A percentile compares a stretch with the other conserved stretches of the same genome.
phyloP scores from a whole-genome alignment of 2,329 filamentous ascomycete species.

The Epichloe amarillans region DNA sequence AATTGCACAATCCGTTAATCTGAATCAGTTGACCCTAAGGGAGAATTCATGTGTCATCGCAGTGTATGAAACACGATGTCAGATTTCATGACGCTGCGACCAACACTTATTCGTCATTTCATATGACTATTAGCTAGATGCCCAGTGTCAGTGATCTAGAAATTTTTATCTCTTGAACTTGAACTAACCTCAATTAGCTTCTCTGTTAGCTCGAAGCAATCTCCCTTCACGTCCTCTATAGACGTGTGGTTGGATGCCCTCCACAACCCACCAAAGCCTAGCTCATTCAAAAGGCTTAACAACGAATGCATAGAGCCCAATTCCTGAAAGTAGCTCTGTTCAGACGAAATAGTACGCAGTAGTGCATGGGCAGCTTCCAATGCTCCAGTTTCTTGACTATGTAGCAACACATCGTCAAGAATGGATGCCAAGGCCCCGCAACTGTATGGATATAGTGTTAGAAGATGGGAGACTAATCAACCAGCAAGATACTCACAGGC shows the following conservation, averaged over 20 bases:
- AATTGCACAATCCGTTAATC: no score
- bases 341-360: conserved; percentile 43
- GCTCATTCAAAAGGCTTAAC: conserved; percentile 40
- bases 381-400: conserved; percentile 47
- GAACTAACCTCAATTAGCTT: conserved; percentile 45
- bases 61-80: neutral
- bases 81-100: neutral
- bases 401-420: conserved; percentile 47
- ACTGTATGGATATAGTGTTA: conserved; percentile 20
- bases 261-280: conserved; percentile 53
- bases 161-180: neutral
- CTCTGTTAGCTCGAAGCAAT: conserved; percentile 42
- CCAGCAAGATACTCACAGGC: conserved; percentile 35
- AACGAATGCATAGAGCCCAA: conserved; percentile 35
- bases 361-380: conserved; percentile 48
- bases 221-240: conserved; percentile 34
- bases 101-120: neutral
- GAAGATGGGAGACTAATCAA: no score
- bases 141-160: neutral
- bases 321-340: conserved; percentile 34
- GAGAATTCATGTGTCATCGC: neutral
- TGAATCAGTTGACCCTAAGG: neutral
- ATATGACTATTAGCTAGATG: conserved; percentile 7
- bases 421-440: conserved; percentile 43
- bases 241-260: conserved; percentile 38